Evolutionary conservation across 2,329 filamentous ascomycete species (phyloP).

Genomic region (Aspergillus eucalypticola): DNA sequence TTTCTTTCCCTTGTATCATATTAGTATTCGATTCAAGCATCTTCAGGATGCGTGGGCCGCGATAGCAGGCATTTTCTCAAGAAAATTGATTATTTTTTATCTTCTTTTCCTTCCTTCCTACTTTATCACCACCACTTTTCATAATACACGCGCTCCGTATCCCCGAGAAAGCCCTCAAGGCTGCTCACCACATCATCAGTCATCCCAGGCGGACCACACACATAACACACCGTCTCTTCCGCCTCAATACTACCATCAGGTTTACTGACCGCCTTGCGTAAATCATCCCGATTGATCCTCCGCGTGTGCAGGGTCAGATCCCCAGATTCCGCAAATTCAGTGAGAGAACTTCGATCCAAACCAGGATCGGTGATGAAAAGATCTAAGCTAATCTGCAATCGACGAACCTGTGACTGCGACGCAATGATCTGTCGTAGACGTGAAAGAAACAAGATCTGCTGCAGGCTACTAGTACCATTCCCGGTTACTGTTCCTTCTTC

Average conservation of each 20-base stretch:
- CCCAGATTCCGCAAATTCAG: conserved; percentile 16
- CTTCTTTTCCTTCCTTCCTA: not conserved
- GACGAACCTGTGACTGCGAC: conserved; percentile 28
- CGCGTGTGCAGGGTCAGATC: conserved; percentile 31
- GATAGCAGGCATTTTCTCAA: not conserved
- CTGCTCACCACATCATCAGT: conserved; percentile 63
- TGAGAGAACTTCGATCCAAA: conserved; percentile 7
- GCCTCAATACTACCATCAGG: conserved; percentile 30
- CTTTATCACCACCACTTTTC: conserved; percentile 64
- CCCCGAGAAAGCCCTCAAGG: conserved; percentile 43
- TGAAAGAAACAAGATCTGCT: conserved; percentile 50
- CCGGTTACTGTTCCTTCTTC: conserved; percentile 10
- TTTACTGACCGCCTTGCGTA: conserved; percentile 32
- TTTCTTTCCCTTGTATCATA: not conserved
- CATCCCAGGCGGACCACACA: conserved; percentile 69
- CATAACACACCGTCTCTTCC: conserved; percentile 57
- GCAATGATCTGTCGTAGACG: conserved; percentile 44
- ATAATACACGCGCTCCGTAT: conserved; percentile 53
- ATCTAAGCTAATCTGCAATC: conserved; percentile 34
- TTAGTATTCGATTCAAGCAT: not conserved
- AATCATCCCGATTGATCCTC: conserved; percentile 41
- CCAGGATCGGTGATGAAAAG: conserved; percentile 34
- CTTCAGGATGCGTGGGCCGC: not conserved
- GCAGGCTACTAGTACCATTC: conserved; percentile 9
- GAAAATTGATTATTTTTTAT: not conserved